Evolutionary conservation across 1,139 yeast species (phyloP).

Genomic region (Meyerozyma smithsonii): DNA sequence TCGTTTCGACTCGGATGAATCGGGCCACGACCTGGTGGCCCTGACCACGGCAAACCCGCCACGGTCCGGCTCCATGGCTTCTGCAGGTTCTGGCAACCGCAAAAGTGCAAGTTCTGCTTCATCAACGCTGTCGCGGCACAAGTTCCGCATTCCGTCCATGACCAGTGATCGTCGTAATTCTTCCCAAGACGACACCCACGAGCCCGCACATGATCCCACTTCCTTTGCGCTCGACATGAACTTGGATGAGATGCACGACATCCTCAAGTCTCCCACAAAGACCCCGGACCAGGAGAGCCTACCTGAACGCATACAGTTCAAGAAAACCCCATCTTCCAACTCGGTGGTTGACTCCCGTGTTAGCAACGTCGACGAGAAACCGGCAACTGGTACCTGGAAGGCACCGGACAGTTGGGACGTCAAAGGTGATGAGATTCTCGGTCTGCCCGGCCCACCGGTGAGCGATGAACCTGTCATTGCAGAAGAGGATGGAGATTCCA

Average conservation of each 20-base stretch:
- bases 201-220: neutral
- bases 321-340: slow-evolving; percentile 8
- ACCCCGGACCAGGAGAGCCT: slow-evolving; percentile 6
- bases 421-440: slow-evolving; percentile 26
- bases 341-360: slow-evolving; percentile 4
- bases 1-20: neutral
- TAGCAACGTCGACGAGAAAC: slow-evolving; percentile 7
- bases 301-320: slow-evolving; percentile 1
- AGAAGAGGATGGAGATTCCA: slow-evolving; percentile 13
- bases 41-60: slow-evolving; percentile 4
- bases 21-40: slow-evolving; percentile 7
- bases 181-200: slow-evolving; percentile 4
- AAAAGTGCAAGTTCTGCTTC: slow-evolving; percentile 19
- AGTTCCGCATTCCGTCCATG: slow-evolving; percentile 35
- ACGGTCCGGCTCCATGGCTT: slow-evolving; percentile 3
- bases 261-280: slow-evolving; percentile 30
- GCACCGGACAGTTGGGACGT: slow-evolving; percentile 86
- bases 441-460: neutral
- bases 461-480: neutral
- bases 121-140: slow-evolving; percentile 23
- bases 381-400: slow-evolving; percentile 38
- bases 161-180: slow-evolving; percentile 9
- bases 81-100: slow-evolving; percentile 11
- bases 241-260: slow-evolving; percentile 49
- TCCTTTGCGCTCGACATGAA: slow-evolving; percentile 43